Evolutionary conservation across 192 early-diverging fungal species (phyloP), one percentile per base, ranked within the genome.

Genomic region (Pecoramyces ruminantium): DNA sequence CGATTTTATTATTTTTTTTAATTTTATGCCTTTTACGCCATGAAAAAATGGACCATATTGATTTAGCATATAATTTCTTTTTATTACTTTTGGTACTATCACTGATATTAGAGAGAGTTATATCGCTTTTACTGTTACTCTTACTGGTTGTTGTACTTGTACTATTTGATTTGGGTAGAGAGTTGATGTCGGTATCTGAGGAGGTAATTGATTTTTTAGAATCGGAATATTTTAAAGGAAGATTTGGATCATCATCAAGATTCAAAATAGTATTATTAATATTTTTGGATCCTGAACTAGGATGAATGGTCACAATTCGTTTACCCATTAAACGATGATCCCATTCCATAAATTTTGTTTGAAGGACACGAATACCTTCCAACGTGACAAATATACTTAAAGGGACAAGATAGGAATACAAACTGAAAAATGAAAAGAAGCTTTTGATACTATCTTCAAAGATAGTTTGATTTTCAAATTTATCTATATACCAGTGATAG

Each of bases 371-470:
- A 78, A 88, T 89, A 51, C 92, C 81, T 83, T 93, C 92, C 29
- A 93, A 88, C 42, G 91, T 89, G 51, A 93, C 90, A 83, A 93
- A 92, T 18, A 93, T 87, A 30, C 92, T 92, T 78, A 93, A 91
- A 0, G 92, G 92, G 78, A 93, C 92, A 30, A 92, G 86, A 83
- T 92, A 92, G 51, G 92, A 92, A 81, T 91, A 92, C 18, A 92
- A 78, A 27, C 86, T 86, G 80, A 88, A 88, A 80, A 84, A 89
- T 8, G 86, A 83, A 27, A 88, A 67, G 40, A 86, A 67, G 11
- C 51, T 67, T 67, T 67, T 67, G 5, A 67, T 67, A 67, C 51
- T 67, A n/a, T 67, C 51, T 4, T 67, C 51, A 67, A 67, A 67
- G n/a, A 67, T 0, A n/a, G 25, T 25, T 9, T 67, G 51, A 67